Base-by-base conservation (phyloP, 495 filamentous ascomycete genomes). In the Melanomma pulvis-pyrius region DNA sequence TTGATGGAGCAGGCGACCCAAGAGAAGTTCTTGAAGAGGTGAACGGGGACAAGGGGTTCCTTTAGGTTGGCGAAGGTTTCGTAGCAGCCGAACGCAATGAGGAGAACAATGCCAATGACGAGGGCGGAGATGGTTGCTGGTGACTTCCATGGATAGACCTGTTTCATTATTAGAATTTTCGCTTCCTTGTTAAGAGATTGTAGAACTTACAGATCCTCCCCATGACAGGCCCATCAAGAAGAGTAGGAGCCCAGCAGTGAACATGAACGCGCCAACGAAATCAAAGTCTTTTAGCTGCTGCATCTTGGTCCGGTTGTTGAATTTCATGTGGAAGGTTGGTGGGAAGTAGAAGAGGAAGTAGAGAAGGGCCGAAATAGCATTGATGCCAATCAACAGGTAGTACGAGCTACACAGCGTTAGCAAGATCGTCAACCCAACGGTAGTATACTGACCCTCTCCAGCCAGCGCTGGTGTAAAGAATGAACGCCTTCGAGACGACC, bases 271-370 rank as follows among this genome's bases (percentile, higher is more conserved):
- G 19, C 67, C 67, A 22, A 56, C 15, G 49, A 55, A 69, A 49
- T 69, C 65, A 1, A 68, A 41, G n/a, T 68, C 59, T 47, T 68
- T 68, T 19, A 63, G 19, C 32, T 68, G 59, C 11, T 63, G 36
- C 22, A 39, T 54, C 56, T 61, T 68, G 19, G 67, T 58, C 60
- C 61, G 51, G 44, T 59, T 54, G 6, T 60, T 48, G 39, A 69
- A 66, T 32, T 69, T 44, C 68, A 71, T 71, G 11, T 66, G 47
- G 51, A 71, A 74, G 9, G 57, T 74, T 54, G 71, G 71, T 41
- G 71, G 71, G 36, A 67, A 66, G 53, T 74, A 74, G 58, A 68
- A 74, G 25, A 71, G 47, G 46, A 66, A 63, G 41, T 58, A 60
- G 12, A 57, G 55, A 21, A 69, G 30, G 1, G 53, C 29, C 15